A percentile compares a stretch with the other conserved stretches of the same genome.
These are phyloP conservation scores for Lumnitzera littorea DNA, from an alignment of 345 rosid genomes.

Conservation along the genomic window DNA sequence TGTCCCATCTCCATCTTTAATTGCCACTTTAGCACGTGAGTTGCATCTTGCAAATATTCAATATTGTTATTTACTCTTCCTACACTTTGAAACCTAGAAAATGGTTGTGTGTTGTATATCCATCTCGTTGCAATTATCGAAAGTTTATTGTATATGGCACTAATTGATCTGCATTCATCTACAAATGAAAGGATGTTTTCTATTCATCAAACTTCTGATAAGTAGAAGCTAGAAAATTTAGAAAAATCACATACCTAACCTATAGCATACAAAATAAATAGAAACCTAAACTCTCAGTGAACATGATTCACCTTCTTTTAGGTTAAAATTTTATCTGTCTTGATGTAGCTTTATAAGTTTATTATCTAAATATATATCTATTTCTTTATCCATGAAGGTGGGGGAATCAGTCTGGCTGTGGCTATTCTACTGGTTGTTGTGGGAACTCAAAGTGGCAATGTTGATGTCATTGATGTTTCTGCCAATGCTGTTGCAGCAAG, in stretches of 20 bases:
- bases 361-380: background rate
- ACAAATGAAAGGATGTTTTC: too few relatives aligned
- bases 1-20: slow-evolving; percentile 89
- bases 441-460: slow-evolving; percentile 87
- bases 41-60: slow-evolving; percentile 17
- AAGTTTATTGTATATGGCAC: too few relatives aligned
- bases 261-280: too few relatives aligned
- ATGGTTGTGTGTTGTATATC: too few relatives aligned
- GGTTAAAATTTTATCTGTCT: too few relatives aligned
- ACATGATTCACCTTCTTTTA: too few relatives aligned
- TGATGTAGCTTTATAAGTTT: too few relatives aligned
- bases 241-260: too few relatives aligned
- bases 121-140: too few relatives aligned
- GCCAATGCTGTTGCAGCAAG: slow-evolving; percentile 89
- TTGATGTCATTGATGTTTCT: slow-evolving; percentile 87
- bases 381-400: slow-evolving; percentile 41
- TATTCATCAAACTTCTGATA: too few relatives aligned
- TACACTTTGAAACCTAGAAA: background rate
- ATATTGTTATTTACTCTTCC: slow-evolving; percentile 1
- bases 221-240: too few relatives aligned
- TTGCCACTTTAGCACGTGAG: slow-evolving; percentile 92
- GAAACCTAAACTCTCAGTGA: too few relatives aligned
- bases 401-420: slow-evolving; percentile 81
- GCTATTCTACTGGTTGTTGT: slow-evolving; percentile 95
- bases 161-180: background rate